A percentile compares a stretch with the other conserved stretches of the same genome.
Conservation (phyloP, 495 filamentous ascomycete genomes). For the Wilcoxina mikolae region DNA sequence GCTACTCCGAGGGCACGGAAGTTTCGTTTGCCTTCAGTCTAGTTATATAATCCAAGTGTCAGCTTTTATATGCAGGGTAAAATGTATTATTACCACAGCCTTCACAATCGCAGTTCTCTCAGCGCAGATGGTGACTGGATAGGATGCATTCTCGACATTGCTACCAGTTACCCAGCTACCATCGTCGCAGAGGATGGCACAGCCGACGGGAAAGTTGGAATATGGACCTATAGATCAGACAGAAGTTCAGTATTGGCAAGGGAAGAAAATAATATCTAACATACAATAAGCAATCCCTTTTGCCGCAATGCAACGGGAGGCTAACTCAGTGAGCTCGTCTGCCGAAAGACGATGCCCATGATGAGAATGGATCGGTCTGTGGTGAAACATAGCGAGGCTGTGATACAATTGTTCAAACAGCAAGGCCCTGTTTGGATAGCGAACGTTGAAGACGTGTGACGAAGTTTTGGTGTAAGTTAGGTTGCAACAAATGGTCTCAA, state of each 20-base stretch:
- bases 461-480: no score
- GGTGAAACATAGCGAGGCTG: no score
- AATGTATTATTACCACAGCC: constrained; percentile 45
- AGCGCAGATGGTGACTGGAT: constrained; percentile 87
- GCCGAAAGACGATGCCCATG: constrained; percentile 42
- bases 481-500: no score
- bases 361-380: no score
- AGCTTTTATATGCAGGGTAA: background rate
- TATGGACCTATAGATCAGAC: constrained; percentile 51
- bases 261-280: constrained; percentile 15
- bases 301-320: constrained; percentile 43
- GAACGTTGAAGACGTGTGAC: no score
- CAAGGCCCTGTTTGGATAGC: no score
- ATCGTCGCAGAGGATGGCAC: constrained; percentile 52
- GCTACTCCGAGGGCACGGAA: constrained; percentile 80
- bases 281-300: constrained; percentile 65
- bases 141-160: constrained; percentile 89
- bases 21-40: constrained; percentile 46
- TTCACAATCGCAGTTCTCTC: constrained; percentile 72
- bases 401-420: no score
- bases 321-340: constrained; percentile 47
- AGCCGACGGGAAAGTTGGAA: constrained; percentile 83
- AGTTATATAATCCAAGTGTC: no score
- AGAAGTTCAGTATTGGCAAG: constrained; percentile 2
- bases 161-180: constrained; percentile 56